A percentile compares a stretch with the other conserved stretches of the same genome.
Conservation (phyloP, 768 basidiomycete species). For the Boletus sensibilis region DNA sequence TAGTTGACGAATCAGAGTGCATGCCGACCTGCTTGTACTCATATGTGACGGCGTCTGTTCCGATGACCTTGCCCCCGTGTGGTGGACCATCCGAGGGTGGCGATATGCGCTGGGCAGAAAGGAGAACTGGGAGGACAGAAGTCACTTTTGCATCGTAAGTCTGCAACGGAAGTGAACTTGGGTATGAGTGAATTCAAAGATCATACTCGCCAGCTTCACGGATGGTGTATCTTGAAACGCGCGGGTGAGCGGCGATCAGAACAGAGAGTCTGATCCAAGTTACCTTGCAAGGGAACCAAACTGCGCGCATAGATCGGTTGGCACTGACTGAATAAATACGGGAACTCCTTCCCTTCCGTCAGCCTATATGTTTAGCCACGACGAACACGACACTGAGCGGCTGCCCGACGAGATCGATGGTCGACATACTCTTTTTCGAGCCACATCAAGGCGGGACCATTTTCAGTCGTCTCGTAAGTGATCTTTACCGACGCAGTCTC, state of each 20-base stretch:
- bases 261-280: neutral
- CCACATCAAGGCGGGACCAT: slow-evolving; percentile 84
- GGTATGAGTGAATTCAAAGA: neutral
- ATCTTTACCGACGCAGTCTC: slow-evolving; percentile 49
- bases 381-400: neutral
- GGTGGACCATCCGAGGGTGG: slow-evolving; percentile 69
- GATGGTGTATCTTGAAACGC: slow-evolving; percentile 68
- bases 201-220: slow-evolving; percentile 68
- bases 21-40: slow-evolving; percentile 70
- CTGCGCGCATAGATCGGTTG: slow-evolving; percentile 89
- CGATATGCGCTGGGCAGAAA: slow-evolving; percentile 79
- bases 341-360: slow-evolving; percentile 81
- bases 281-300: slow-evolving; percentile 77
- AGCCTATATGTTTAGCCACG: slow-evolving; percentile 44
- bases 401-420: neutral
- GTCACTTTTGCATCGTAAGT: slow-evolving; percentile 82
- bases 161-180: slow-evolving; percentile 32
- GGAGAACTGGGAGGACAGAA: slow-evolving; percentile 80
- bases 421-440: slow-evolving; percentile 66
- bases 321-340: slow-evolving; percentile 90
- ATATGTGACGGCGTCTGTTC: slow-evolving; percentile 72
- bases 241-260: neutral
- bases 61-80: slow-evolving; percentile 73
- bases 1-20: neutral
- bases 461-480: slow-evolving; percentile 70